Evolutionary conservation across 768 basidiomycete species (phyloP).

Genomic region (Cystoderma amianthinum): DNA sequence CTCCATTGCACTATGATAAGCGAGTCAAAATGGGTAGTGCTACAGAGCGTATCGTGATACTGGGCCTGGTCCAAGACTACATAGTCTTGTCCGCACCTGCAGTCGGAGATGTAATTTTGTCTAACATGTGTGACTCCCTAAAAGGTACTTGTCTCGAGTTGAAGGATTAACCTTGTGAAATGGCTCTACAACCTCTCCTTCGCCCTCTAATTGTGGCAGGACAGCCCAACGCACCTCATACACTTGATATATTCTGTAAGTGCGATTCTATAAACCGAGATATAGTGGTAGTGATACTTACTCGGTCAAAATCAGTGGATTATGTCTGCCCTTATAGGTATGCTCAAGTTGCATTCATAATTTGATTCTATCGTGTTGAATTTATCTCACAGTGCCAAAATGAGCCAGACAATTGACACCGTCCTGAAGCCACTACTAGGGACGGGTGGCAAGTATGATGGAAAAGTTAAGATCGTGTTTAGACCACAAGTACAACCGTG

Average conservation of each 20-base stretch:
- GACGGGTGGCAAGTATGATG: constrained; percentile 54
- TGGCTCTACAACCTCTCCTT: constrained; percentile 79
- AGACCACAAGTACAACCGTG: constrained; percentile 73
- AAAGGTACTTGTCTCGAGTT: too few relatives aligned
- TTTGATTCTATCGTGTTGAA: not conserved
- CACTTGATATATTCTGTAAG: constrained; percentile 74
- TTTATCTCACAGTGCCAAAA: constrained; percentile 40
- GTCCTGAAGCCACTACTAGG: constrained; percentile 55
- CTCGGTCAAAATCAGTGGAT: constrained; percentile 46
- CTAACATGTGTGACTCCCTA: too few relatives aligned
- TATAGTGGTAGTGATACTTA: not conserved
- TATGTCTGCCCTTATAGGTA: constrained; percentile 85
- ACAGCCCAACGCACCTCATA: constrained; percentile 54
- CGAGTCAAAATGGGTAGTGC: too few relatives aligned
- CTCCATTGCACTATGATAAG: too few relatives aligned
- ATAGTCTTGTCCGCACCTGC: too few relatives aligned
- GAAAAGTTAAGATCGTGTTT: constrained; percentile 70
- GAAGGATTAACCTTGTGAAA: constrained; percentile 18
- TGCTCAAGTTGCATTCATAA: not conserved
- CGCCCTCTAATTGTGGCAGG: constrained; percentile 61
- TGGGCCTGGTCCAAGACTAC: too few relatives aligned
- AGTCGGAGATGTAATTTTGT: too few relatives aligned
- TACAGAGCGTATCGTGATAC: too few relatives aligned
- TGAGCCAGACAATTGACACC: constrained; percentile 50
- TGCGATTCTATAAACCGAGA: not conserved